Evolutionary conservation across 2,329 filamentous ascomycete species (phyloP), one percentile per base, ranked within the genome.

Genomic region (Fusarium humuli): DNA sequence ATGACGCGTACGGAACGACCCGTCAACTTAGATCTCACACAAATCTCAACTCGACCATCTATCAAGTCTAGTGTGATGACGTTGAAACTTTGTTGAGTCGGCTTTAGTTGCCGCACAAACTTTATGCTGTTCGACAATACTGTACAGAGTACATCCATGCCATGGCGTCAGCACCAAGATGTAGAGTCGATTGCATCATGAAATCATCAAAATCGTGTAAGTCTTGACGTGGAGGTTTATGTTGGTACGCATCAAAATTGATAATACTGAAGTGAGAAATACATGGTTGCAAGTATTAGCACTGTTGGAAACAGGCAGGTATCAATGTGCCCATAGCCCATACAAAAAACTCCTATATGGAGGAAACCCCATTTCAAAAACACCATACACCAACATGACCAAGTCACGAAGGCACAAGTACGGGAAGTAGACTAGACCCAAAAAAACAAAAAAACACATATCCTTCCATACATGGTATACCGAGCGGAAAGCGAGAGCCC

Each of bases 321-420:
- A 71, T 67, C 69, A 60, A 64, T 45, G 44, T 64, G 63, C 55
- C 56, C 67, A 61, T 53, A 45, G 47, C 54, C 48, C 54, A 44
- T 54, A 46, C 47, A 44, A 49, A 54, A 34, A 57, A 53, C 53
- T 60, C 46, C 50, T 16, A 47, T 50, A 45, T 40, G 40, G 42
- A 67, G 57, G 27, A 30, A 61, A 54, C 32, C 44, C 46, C 44
- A 55, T 34, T 57, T 48, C 50, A 57, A 49, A 58, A 70, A 70
- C 67, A 65, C 68, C 68, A 52, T 29, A 30, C 48, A 45, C 47
- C 29, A 57, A 49, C 45, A 54, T 56, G 44, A 40, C 22, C 40
- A 40, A 7, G 40, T 46, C 46, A 30, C 47, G 32, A 13, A 54
- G 29, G 55, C 8, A 29, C 25, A 41, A 23, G 34, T 25, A 61